Evolutionary conservation across 768 basidiomycete genomes (phyloP), one percentile per base, ranked within the genome.

Genomic region (Suillus variegatus): DNA sequence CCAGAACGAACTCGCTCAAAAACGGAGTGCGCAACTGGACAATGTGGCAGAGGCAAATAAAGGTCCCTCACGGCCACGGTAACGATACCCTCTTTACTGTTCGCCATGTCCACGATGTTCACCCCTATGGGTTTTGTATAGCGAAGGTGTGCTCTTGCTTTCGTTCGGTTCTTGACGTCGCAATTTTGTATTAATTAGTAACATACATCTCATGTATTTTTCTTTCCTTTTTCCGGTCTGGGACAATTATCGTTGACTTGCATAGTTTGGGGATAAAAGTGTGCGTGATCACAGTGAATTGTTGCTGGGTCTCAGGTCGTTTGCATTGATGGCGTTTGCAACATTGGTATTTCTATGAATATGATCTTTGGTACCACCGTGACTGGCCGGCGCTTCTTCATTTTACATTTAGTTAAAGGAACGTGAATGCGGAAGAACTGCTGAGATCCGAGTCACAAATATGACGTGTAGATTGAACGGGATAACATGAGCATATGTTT

Each of bases 1-100:
- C 65, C 93, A 94, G 71, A 80, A 91, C 40, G 92, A 94, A 32
- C 77, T 88, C 28, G 92, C 93, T n/a, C 86, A 88, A 73, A 91
- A 88, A 73, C 86, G 94, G 47, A 91, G 40, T 40, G 68, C 41
- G n/a, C 78, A 78, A 43, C 65, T 80, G 9, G 75, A 77, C 0
- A 68, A 70, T 14, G 76, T 80, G 52, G 68, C 78, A 1, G 79
- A 79, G 54, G 65, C 32, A 12, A 67, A 67, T 16, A 78, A 68
- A 68, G 38, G 41, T 43, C 25, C 41, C 40, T 25, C 57, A n/a
- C 58, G 58, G 28, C 7, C 40, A 18, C 58, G 58, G 18, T 60
- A 6, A 60, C 1, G 40, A 41, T 25, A 14, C 16, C 16, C 38
- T 25, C 28, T 40, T 18, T 41, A 20, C 25, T 58, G 22, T 14